phyloP scores from a whole-genome alignment of 805 yeast genomes.

The Kazachstania kunashirensis region DNA sequence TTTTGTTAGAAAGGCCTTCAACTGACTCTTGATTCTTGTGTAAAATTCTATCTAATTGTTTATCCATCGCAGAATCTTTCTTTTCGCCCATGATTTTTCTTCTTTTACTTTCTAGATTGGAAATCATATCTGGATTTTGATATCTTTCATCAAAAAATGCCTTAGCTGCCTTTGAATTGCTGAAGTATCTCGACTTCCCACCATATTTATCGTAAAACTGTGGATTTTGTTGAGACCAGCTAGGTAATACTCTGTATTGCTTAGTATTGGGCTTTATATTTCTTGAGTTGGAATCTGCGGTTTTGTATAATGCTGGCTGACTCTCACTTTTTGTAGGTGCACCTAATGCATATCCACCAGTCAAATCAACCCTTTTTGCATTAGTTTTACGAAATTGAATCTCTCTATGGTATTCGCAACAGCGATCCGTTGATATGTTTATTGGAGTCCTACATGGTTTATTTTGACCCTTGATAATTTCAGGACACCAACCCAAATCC shows the following conservation, averaged over 20 bases:
- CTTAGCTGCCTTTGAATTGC: conserved; percentile 34
- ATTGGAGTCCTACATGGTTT: conserved; percentile 56
- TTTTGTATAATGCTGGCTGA: conserved; percentile 4
- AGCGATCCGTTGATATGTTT: conserved; percentile 40
- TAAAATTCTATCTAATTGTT: conserved; percentile 20
- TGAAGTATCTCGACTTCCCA: conserved; percentile 23
- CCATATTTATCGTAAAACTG: conserved; percentile 5
- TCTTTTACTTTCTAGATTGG: conserved; percentile 31
- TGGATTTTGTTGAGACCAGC: conserved; percentile 6
- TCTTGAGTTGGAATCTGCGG: too few species aligned
- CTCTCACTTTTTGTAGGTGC: conserved; percentile 37
- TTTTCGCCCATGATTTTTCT: conserved; percentile 34
- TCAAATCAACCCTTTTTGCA: conserved; percentile 69
- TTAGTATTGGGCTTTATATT: not conserved
- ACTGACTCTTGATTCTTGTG: conserved; percentile 6
- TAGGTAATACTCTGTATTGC: conserved; percentile 1
- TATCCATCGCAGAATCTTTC: conserved; percentile 23
- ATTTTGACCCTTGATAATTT: conserved; percentile 38
- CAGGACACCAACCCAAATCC: conserved; percentile 60
- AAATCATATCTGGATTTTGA: conserved; percentile 38
- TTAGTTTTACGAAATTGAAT: conserved; percentile 40
- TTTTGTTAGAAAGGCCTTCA: conserved; percentile 15
- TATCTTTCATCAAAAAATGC: conserved; percentile 45
- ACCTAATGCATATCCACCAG: conserved; percentile 46
- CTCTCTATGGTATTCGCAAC: conserved; percentile 70